A percentile compares a stretch with the other conserved stretches of the same genome.
These are phyloP conservation scores for Blastomyces gilchristii DNA, from an alignment of 2,329 filamentous ascomycete species.

Conservation along the genomic window DNA sequence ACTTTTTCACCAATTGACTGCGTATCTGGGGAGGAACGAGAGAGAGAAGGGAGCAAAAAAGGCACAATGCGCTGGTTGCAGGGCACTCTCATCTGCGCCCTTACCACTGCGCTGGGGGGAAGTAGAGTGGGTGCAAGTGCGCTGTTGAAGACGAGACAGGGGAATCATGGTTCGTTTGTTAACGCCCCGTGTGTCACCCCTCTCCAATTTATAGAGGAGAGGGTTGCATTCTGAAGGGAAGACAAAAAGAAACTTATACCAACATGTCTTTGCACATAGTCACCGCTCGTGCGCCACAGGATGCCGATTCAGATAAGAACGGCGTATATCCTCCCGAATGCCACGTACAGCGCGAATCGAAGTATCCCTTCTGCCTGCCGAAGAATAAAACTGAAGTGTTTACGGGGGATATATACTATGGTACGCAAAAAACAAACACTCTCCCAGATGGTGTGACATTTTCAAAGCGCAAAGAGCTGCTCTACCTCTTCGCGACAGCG, in stretches of 20 bases:
- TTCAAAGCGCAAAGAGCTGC: background rate
- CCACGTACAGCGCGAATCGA: slow-evolving; percentile 9
- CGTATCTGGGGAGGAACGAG: background rate
- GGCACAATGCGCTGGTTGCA: slow-evolving; percentile 4
- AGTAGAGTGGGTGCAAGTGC: background rate
- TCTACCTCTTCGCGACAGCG: background rate
- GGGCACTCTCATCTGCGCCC: slow-evolving; percentile 4
- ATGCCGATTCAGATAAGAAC: background rate
- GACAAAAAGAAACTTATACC: background rate
- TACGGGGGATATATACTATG: slow-evolving; percentile 13
- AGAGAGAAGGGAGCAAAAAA: too few species aligned
- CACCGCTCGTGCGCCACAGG: background rate
- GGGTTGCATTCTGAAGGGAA: background rate
- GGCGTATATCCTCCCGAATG: slow-evolving; percentile 7
- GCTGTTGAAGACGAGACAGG: background rate
- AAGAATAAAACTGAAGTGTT: slow-evolving; percentile 12
- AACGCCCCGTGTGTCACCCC: background rate
- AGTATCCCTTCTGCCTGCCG: slow-evolving; percentile 15
- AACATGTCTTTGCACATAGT: background rate
- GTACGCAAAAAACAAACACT: slow-evolving; percentile 6
- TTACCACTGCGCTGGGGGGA: slow-evolving; percentile 1
- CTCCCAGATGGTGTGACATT: background rate
- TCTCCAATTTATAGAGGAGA: background rate
- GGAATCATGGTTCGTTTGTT: background rate
- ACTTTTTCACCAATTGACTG: background rate